Conservation (phyloP, 2,329 filamentous ascomycete genomes). For the Venturia nashicola region DNA sequence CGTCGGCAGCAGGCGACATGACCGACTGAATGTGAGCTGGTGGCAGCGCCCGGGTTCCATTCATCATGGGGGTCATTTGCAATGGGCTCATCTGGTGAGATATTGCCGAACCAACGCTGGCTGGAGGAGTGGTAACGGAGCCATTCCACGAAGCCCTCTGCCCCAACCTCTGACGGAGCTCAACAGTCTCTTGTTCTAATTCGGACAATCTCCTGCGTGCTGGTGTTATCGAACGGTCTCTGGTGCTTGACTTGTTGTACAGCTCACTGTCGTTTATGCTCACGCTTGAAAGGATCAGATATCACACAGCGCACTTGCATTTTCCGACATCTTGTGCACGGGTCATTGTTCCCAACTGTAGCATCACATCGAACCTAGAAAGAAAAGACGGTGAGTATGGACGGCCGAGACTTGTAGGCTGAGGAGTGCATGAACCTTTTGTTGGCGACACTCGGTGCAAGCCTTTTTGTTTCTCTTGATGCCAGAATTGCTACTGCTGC, state of each 20-base stretch:
- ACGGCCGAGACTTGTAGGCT: not conserved
- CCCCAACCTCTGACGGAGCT: constrained; percentile 22
- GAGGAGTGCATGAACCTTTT: constrained; percentile 21
- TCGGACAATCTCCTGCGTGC: constrained; percentile 23
- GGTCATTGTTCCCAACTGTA: constrained; percentile 21
- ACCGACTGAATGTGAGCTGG: constrained; percentile 13
- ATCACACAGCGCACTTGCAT: constrained; percentile 24
- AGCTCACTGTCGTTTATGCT: constrained; percentile 28
- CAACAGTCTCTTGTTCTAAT: constrained; percentile 25
- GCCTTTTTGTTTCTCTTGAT: constrained; percentile 19
- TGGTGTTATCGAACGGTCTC: not conserved
- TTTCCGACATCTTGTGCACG: constrained; percentile 27
- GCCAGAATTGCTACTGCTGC: constrained; percentile 3
- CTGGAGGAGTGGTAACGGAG: constrained; percentile 20
- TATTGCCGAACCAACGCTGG: constrained; percentile 19
- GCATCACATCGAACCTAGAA: constrained; percentile 22
- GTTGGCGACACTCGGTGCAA: constrained; percentile 31
- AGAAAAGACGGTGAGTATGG: not conserved
- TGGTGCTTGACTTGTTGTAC: not conserved
- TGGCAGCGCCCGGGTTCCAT: constrained; percentile 11
- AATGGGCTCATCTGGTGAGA: constrained; percentile 1
- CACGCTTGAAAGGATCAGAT: constrained; percentile 30
- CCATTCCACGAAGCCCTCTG: constrained; percentile 16
- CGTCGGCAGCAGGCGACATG: constrained; percentile 13
- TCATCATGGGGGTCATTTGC: constrained; percentile 5